Percentiles rank a stretch among this genome's conserved stretches.
Conservation (phyloP, 2,329 filamentous ascomycete genomes). For the Bipolaris sorokiniana region DNA sequence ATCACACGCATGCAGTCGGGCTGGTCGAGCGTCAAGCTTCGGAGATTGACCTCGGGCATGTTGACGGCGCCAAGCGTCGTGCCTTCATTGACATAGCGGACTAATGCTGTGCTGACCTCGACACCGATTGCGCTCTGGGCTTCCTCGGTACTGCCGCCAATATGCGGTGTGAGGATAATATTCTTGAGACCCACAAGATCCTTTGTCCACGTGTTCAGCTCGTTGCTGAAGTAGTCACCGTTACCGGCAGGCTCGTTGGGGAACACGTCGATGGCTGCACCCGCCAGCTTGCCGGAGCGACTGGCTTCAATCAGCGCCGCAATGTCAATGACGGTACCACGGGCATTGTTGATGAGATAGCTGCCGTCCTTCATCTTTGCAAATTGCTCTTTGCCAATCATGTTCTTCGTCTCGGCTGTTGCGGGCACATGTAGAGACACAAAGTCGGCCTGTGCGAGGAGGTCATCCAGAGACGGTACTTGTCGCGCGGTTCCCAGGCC, state of each 20-base stretch:
- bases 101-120: constrained; percentile 86
- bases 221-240: constrained; percentile 89
- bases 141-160: constrained; percentile 96
- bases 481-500: constrained; percentile 86
- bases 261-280: constrained; percentile 95
- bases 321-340: constrained; percentile 93
- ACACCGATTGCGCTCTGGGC: constrained; percentile 94
- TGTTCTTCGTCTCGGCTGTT: constrained; percentile 86
- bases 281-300: constrained; percentile 84
- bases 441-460: constrained; percentile 85
- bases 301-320: constrained; percentile 87
- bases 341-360: constrained; percentile 95
- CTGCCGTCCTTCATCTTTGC: constrained; percentile 89
- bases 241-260: constrained; percentile 93
- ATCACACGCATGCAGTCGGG: constrained; percentile 89
- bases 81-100: constrained; percentile 95
- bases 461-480: constrained; percentile 75
- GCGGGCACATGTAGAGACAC: constrained; percentile 95
- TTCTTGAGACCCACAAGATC: constrained; percentile 87
- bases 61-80: constrained; percentile 92
- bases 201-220: constrained; percentile 82
- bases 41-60: constrained; percentile 90
- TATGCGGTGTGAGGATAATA: constrained; percentile 93
- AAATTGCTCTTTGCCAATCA: constrained; percentile 83
- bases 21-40: constrained; percentile 89